phyloP scores from a whole-genome alignment of 208 protist genomes.

The Naegleria fowleri region DNA sequence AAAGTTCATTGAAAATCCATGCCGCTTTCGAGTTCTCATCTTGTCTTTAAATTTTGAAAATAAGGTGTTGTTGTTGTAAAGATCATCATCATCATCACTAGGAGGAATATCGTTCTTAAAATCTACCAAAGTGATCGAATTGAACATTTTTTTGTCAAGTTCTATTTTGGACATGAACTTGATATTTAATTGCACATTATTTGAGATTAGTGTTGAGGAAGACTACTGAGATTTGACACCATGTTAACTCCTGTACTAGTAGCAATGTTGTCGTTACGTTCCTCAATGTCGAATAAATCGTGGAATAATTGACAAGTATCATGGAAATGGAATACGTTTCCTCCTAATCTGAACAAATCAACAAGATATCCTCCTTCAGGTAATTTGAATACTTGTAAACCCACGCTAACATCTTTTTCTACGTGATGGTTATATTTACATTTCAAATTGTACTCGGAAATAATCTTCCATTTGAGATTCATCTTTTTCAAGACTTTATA shows the following conservation, averaged over 20 bases:
- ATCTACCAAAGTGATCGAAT: too few relatives aligned
- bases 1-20: too few relatives aligned
- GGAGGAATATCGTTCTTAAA: too few relatives aligned
- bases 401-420: not conserved
- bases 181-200: too few relatives aligned
- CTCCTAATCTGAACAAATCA: not conserved
- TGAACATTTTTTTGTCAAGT: too few relatives aligned
- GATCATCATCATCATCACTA: too few relatives aligned
- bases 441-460: not conserved
- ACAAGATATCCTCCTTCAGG: constrained; percentile 18
- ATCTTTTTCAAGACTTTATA: not conserved
- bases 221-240: not conserved
- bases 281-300: not conserved
- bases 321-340: constrained; percentile 23
- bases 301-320: constrained; percentile 20
- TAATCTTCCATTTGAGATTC: constrained; percentile 7
- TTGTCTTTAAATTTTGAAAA: too few relatives aligned
- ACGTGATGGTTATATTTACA: constrained; percentile 11
- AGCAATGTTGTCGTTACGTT: not conserved
- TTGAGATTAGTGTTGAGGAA: not conserved
- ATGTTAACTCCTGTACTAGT: not conserved
- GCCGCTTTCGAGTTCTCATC: too few relatives aligned
- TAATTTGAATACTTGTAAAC: not conserved
- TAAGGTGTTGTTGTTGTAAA: too few relatives aligned
- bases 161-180: too few relatives aligned